Conservation (phyloP, 768 basidiomycete species). For the Collybiopsis confluens region DNA sequence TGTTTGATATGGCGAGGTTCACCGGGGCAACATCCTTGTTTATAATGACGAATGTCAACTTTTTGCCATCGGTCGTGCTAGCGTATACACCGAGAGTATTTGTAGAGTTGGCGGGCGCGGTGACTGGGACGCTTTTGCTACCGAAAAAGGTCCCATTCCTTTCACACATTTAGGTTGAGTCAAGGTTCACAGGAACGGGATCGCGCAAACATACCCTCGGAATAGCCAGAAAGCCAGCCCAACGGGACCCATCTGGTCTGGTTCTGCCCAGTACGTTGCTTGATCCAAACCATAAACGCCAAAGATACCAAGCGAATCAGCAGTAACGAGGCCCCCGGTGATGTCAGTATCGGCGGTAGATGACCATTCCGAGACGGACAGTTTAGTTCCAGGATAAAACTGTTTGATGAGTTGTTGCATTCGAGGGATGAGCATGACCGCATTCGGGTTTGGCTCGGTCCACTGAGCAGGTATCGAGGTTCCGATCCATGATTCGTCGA, state of each 20-base stretch:
- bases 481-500: constrained; percentile 54
- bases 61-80: constrained; percentile 33
- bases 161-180: background rate
- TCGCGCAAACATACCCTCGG: constrained; percentile 43
- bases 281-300: constrained; percentile 44
- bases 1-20: constrained; percentile 35
- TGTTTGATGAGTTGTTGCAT: constrained; percentile 43
- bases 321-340: constrained; percentile 49
- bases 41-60: constrained; percentile 41
- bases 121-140: constrained; percentile 38
- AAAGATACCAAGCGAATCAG: constrained; percentile 49
- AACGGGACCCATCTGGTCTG: constrained; percentile 42
- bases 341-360: constrained; percentile 46
- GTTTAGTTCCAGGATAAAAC: constrained; percentile 51
- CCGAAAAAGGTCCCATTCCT: constrained; percentile 48
- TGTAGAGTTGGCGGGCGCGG: constrained; percentile 34
- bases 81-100: constrained; percentile 45
- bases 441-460: constrained; percentile 41
- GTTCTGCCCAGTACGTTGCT: constrained; percentile 51
- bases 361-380: constrained; percentile 51
- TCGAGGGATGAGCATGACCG: constrained; percentile 44
- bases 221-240: constrained; percentile 55
- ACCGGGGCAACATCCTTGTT: constrained; percentile 45
- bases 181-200: background rate
- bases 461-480: constrained; percentile 31